phyloP scores from a whole-genome alignment of 768 basidiomycete species.

The Kwoniella heveanensis region DNA sequence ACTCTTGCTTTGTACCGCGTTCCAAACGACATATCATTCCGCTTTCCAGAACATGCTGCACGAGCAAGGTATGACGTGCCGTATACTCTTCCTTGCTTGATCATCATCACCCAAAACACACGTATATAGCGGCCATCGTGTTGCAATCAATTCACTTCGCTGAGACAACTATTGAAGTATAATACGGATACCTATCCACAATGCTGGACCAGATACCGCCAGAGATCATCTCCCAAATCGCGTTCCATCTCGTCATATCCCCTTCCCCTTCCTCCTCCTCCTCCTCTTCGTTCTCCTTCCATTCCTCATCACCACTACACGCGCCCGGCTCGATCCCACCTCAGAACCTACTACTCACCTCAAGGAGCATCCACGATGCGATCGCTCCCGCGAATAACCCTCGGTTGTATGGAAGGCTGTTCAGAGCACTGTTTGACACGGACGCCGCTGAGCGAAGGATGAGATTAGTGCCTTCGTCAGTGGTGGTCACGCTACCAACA shows the following conservation, averaged over 20 bases:
- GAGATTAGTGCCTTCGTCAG: not conserved
- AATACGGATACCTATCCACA: no score
- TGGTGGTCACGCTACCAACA: not conserved
- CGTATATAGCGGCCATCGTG: no score
- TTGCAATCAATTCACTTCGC: no score
- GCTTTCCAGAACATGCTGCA: no score
- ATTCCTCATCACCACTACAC: not conserved
- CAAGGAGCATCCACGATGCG: constrained; percentile 29
- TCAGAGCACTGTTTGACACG: constrained; percentile 42
- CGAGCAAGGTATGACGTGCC: no score
- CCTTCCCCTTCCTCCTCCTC: constrained; percentile 33
- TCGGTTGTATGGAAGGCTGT: constrained; percentile 44
- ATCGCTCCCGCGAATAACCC: constrained; percentile 41
- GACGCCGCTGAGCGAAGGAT: constrained; percentile 53
- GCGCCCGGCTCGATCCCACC: constrained; percentile 20
- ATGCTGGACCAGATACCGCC: constrained; percentile 65
- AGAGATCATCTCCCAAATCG: constrained; percentile 79
- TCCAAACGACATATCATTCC: no score
- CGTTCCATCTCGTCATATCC: constrained; percentile 62
- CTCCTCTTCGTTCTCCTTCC: no score
- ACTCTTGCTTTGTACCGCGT: no score
- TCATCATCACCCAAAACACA: no score
- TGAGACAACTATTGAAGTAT: no score
- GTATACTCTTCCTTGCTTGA: no score
- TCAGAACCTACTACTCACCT: constrained; percentile 42